These are phyloP conservation scores for Betula pendula DNA, from an alignment of 306 rosid genomes.

Conservation along the genomic window DNA sequence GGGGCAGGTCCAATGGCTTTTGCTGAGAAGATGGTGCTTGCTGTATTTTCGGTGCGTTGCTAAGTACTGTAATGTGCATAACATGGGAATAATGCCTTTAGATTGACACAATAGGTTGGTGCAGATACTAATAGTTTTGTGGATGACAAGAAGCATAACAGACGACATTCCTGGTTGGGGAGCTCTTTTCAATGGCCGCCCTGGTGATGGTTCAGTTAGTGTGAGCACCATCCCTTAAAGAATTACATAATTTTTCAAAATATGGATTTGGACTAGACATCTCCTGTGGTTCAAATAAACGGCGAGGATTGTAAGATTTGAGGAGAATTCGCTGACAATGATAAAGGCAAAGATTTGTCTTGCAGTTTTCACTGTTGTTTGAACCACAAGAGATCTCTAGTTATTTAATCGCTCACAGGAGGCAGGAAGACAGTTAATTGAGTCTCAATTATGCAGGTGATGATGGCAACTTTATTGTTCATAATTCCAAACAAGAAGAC, in stretches of 20 bases:
- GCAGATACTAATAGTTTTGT: conserved; percentile 67
- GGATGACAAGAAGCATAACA: conserved; percentile 94
- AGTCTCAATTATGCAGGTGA: conserved; percentile 20
- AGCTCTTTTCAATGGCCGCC: conserved; percentile 65
- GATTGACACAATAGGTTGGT: conserved; percentile 3
- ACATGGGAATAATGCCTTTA: neutral
- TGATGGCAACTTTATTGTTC: conserved; percentile 75
- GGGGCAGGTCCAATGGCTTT: conserved; percentile 76
- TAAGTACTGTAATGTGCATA: neutral
- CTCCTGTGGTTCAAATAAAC: neutral
- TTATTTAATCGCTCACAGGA: too few relatives aligned
- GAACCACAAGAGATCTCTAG: too few relatives aligned
- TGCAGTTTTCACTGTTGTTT: too few relatives aligned
- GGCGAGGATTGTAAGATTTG: too few relatives aligned
- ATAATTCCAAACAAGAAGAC: conserved; percentile 82
- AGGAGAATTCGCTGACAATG: too few relatives aligned
- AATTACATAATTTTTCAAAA: neutral
- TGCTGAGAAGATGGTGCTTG: conserved; percentile 85
- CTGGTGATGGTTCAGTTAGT: conserved; percentile 86
- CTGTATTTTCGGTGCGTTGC: conserved; percentile 63
- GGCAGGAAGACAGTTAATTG: neutral
- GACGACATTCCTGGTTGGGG: conserved; percentile 97
- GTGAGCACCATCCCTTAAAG: conserved; percentile 42
- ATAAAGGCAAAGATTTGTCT: too few relatives aligned
- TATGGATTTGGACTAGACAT: neutral